These are phyloP conservation scores for Aeschynomene evenia DNA, from an alignment of 306 rosid species.

Conservation along the genomic window DNA sequence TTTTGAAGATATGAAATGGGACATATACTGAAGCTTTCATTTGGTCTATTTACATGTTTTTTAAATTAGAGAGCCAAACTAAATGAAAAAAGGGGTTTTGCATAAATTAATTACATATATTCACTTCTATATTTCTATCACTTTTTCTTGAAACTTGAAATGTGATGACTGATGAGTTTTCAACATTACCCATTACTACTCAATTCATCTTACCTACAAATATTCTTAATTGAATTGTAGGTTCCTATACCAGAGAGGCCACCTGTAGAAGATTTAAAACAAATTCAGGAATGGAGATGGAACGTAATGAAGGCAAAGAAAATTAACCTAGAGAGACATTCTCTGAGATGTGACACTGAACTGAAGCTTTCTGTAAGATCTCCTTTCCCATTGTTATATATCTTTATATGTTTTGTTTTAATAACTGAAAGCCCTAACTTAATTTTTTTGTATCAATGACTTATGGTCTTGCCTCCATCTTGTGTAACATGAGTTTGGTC, in stretches of 20 bases:
- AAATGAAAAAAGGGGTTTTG: neutral
- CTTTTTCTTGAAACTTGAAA: constrained; percentile 2
- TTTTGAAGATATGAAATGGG: neutral
- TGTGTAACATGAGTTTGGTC: neutral
- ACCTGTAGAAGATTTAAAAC: constrained; percentile 48
- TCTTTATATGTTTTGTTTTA: neutral
- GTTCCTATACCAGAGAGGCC: constrained; percentile 79
- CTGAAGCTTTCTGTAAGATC: constrained; percentile 80
- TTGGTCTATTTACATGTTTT: neutral
- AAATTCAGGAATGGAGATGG: constrained; percentile 80
- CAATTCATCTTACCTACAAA: constrained; percentile 2
- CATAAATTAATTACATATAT: constrained; percentile 1
- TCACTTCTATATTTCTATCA: neutral
- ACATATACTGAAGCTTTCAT: neutral
- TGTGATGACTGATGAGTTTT: constrained; percentile 15
- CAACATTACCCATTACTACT: neutral
- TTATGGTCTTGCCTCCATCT: constrained; percentile 12
- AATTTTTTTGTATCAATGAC: neutral
- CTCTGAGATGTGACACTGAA: constrained; percentile 75
- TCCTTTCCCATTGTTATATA: constrained; percentile 14
- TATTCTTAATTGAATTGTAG: constrained; percentile 41
- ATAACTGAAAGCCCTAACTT: neutral
- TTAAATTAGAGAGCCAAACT: constrained; percentile 3
- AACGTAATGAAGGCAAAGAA: constrained; percentile 66
- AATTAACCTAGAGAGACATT: constrained; percentile 76